Evolutionary conservation across 169 alveolate genomes (phyloP).

Genomic region (Eimeria acervulina): DNA sequence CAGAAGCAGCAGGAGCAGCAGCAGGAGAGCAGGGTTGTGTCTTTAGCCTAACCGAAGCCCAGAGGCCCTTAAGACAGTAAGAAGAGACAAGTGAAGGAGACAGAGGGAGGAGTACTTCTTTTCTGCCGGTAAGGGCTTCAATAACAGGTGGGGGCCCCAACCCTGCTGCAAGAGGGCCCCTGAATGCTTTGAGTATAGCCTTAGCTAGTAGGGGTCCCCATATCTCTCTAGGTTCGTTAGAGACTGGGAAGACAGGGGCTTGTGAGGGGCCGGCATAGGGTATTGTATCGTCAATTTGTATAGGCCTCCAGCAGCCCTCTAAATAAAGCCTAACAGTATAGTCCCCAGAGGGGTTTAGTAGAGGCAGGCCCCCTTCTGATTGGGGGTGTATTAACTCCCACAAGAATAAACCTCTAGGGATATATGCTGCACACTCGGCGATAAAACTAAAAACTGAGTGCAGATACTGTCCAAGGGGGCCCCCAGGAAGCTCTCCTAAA

Average conservation of each 20-base stretch:
- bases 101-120: slow-evolving; percentile 43
- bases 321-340: slow-evolving; percentile 63
- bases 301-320: slow-evolving; percentile 57
- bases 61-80: slow-evolving; percentile 27
- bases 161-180: slow-evolving; percentile 16
- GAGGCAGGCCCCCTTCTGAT: slow-evolving; percentile 77
- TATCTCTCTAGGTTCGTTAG: neutral
- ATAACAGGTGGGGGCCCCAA: slow-evolving; percentile 17
- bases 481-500: neutral
- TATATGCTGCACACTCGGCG: slow-evolving; percentile 71
- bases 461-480: slow-evolving; percentile 54
- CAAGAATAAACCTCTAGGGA: slow-evolving; percentile 68
- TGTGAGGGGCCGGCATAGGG: slow-evolving; percentile 47
- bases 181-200: slow-evolving; percentile 70
- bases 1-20: slow-evolving; percentile 27
- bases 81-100: neutral
- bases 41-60: slow-evolving; percentile 53
- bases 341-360: slow-evolving; percentile 70
- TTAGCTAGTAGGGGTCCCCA: slow-evolving; percentile 79
- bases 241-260: slow-evolving; percentile 60
- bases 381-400: slow-evolving; percentile 84
- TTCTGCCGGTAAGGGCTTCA: slow-evolving; percentile 76
- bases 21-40: neutral
- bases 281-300: slow-evolving; percentile 75
- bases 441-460: slow-evolving; percentile 8